Percentiles rank a stretch among this genome's conserved stretches.
phyloP scores from a whole-genome alignment of 2,329 filamentous ascomycete genomes.

The Corniculantispora saksenae region DNA sequence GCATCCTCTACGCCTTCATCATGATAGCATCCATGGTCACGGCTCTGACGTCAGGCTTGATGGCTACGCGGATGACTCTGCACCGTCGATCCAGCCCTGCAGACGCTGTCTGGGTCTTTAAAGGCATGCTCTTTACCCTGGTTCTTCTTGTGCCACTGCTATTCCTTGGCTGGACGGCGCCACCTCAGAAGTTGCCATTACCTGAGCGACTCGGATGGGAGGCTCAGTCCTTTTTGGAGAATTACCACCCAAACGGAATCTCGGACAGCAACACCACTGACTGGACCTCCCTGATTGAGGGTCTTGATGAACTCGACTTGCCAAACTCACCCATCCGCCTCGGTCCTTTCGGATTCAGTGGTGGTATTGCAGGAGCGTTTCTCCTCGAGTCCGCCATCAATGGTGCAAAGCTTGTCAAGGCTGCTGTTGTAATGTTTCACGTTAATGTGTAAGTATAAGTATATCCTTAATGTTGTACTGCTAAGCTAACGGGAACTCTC shows the following conservation, averaged over 20 bases:
- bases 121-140: constrained; percentile 27
- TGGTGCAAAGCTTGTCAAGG: neutral
- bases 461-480: too few species aligned
- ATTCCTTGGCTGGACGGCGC: constrained; percentile 21
- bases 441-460: constrained; percentile 27
- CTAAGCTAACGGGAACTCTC: neutral
- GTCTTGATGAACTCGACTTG: neutral
- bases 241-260: neutral
- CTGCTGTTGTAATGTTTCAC: constrained; percentile 24
- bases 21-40: constrained; percentile 22
- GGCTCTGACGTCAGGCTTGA: constrained; percentile 19
- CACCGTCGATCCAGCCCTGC: constrained; percentile 12
- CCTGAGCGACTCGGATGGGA: too few species aligned
- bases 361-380: constrained; percentile 7
- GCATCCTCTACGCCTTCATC: constrained; percentile 25
- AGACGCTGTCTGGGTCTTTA: constrained; percentile 28
- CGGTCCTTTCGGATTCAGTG: neutral
- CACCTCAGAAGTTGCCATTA: neutral
- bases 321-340: neutral
- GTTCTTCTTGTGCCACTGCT: constrained; percentile 24
- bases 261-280: neutral
- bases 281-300: neutral
- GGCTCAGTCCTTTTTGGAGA: neutral
- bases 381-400: neutral
- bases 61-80: constrained; percentile 21